Evolutionary conservation across 257 asterid genomes (phyloP), one percentile per base, ranked within the genome.

Genomic region (Penstemon barbatus): DNA sequence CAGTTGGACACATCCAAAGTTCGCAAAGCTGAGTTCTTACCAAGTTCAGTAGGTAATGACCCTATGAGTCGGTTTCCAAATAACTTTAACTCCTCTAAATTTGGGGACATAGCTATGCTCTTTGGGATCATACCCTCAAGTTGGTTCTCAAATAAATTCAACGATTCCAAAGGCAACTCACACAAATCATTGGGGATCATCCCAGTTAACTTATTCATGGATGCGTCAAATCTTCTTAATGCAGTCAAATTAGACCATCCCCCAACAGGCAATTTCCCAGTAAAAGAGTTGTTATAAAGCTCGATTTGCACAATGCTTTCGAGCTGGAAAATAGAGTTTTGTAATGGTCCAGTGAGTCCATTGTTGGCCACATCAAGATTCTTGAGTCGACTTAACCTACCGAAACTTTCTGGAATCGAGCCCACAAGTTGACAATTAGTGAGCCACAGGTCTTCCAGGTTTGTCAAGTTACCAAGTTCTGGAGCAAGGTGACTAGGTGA

Each of bases 181-280:
- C 94, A 86, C 71, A 92, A 74, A 66, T 82, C 98, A 7, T 59
- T 58, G 0, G 97, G 98, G 64, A 92, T 89, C 12, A 25, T 66
- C 65, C 98, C 98, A 7, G 73, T 81, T 55, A 92, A 78, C 7
- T 15, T 33, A 68, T 92, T 92, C 82, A 73, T 75, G 0, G 98
- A 86, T 1, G 78, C 88, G 43, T 92, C 98, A 5, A 92, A 71
- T 64, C 90, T 77, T 69, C 92, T 79, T 82, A 92, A 82, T 71
- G 36, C 57, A 0, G 96, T 89, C 82, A 92, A 66, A 68, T 86
- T 87, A 55, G 83, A 83, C 98, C 98, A 92, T 56, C 92, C 88
- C 36, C 85, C 87, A 7, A 3, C 19, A 8, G 97, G 89, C 71
- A 92, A 70, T 0, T 41, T 51, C 39, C 97, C 96, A 5, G 75